These are phyloP conservation scores for Volvox reticuliferus DNA, from an alignment of 139 green algal species.

Conservation along the genomic window DNA sequence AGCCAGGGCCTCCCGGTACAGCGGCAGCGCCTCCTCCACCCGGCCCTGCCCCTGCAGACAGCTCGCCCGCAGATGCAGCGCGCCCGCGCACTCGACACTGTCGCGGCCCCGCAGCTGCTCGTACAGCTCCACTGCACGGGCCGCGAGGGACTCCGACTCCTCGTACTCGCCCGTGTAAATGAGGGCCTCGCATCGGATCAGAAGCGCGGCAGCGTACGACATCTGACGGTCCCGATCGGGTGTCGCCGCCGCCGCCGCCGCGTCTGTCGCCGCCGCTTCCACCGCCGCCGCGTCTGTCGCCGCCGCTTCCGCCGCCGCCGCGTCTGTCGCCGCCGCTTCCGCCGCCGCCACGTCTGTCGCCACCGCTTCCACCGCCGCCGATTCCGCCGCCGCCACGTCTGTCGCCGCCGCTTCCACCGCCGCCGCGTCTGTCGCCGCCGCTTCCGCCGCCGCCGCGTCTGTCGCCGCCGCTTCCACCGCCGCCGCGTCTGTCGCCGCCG, in stretches of 20 bases:
- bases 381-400: background rate
- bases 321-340: background rate
- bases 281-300: too few relatives aligned
- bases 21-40: background rate
- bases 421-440: background rate
- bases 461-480: background rate
- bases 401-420: background rate
- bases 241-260: background rate
- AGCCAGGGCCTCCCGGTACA: conserved; percentile 16
- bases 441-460: background rate
- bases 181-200: background rate
- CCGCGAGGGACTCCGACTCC: background rate
- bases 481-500: too few relatives aligned
- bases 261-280: too few relatives aligned
- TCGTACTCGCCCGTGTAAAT: conserved; percentile 9
- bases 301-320: background rate
- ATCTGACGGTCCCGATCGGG: background rate
- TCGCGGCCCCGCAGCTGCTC: background rate
- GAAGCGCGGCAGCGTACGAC: background rate
- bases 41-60: background rate
- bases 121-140: background rate
- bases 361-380: background rate
- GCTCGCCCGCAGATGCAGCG: background rate
- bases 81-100: conserved; percentile 9
- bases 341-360: too few relatives aligned